A percentile compares a stretch with the other conserved stretches of the same genome.
These are phyloP conservation scores for Amanita muscaria DNA, from an alignment of 768 basidiomycete species.

Conservation along the genomic window DNA sequence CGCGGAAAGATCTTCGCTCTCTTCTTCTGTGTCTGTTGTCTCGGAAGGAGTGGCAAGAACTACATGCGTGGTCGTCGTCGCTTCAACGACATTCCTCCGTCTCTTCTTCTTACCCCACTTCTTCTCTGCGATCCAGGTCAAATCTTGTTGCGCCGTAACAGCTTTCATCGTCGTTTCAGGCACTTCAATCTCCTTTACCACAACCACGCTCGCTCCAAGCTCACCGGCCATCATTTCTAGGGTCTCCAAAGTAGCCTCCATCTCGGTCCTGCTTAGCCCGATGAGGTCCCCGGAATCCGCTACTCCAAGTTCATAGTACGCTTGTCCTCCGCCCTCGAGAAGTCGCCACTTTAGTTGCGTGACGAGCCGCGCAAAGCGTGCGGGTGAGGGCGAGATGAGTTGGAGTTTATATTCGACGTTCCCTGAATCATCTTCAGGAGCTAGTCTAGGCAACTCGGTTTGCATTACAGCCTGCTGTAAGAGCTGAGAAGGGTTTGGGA, in stretches of 20 bases:
- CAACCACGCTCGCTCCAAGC: constrained; percentile 85
- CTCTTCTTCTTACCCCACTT: constrained; percentile 26
- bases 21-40: constrained; percentile 16
- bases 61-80: constrained; percentile 24
- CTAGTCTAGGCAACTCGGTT: too few species aligned
- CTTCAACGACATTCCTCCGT: constrained; percentile 9
- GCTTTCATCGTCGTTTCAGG: constrained; percentile 42
- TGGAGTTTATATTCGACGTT: constrained; percentile 95
- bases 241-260: constrained; percentile 77
- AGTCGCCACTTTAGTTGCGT: constrained; percentile 96
- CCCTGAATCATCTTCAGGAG: constrained; percentile 76
- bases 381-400: constrained; percentile 66
- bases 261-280: constrained; percentile 63
- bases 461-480: too few species aligned
- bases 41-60: constrained; percentile 33
- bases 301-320: constrained; percentile 77
- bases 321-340: constrained; percentile 75
- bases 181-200: constrained; percentile 84
- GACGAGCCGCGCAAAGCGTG: constrained; percentile 75
- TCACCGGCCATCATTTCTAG: constrained; percentile 93
- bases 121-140: constrained; percentile 20
- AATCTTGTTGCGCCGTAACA: constrained; percentile 30
- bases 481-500: too few species aligned
- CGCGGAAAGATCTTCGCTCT: constrained; percentile 13
- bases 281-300: constrained; percentile 84